These are phyloP conservation scores for Byssoonygena ceratinophila DNA, from an alignment of 2,329 filamentous ascomycete genomes.

Conservation along the genomic window DNA sequence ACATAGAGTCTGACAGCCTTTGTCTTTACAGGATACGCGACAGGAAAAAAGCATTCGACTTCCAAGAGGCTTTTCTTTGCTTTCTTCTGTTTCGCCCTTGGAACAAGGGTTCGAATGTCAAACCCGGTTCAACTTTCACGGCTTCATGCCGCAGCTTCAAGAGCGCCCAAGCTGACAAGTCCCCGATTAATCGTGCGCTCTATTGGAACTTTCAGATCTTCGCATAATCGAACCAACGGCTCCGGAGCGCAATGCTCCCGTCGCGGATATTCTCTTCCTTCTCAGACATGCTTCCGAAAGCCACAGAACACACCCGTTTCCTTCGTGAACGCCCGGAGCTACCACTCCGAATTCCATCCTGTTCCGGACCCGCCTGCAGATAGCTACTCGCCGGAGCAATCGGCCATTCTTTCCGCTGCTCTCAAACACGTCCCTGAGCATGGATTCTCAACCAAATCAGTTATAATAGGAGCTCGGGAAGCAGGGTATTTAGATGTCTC, in stretches of 20 bases:
- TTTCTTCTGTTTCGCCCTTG: neutral
- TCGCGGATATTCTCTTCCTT: neutral
- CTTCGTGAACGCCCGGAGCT: constrained; percentile 28
- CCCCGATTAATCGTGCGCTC: neutral
- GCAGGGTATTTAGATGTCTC: constrained; percentile 80
- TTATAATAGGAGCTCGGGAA: constrained; percentile 70
- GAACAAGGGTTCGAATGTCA: neutral
- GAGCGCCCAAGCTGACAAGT: neutral
- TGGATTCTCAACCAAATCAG: constrained; percentile 67
- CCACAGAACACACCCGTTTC: neutral
- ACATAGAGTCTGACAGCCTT: no score
- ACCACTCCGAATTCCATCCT: constrained; percentile 66
- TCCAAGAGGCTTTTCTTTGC: neutral
- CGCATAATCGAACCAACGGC: neutral
- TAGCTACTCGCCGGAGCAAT: constrained; percentile 58
- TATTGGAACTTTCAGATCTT: neutral
- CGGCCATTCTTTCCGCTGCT: constrained; percentile 69
- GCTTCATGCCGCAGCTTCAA: neutral
- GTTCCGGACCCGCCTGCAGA: constrained; percentile 39
- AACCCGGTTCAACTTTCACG: neutral
- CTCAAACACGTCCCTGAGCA: constrained; percentile 65
- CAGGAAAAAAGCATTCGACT: no score
- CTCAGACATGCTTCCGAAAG: neutral
- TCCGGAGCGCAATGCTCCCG: neutral
- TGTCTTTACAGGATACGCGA: no score